A percentile compares a stretch with the other conserved stretches of the same genome.
phyloP scores from a whole-genome alignment of 495 filamentous ascomycete species.

The Xanthoparmelia taractica region DNA sequence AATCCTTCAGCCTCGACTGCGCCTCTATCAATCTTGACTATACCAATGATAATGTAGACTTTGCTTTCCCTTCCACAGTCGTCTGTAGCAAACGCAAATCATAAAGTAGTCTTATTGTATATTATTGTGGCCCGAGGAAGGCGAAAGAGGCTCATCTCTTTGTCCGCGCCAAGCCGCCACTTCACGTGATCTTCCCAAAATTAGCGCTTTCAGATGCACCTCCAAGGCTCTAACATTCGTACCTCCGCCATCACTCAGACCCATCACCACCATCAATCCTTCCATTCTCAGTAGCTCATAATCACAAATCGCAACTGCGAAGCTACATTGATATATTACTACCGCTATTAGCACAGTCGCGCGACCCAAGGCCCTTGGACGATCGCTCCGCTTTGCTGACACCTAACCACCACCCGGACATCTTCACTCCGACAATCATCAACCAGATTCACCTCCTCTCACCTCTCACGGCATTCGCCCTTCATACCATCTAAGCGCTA shows the following conservation, averaged over 20 bases:
- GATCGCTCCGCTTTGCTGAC: slow-evolving; percentile 5
- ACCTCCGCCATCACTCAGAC: neutral
- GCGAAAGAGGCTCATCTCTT: slow-evolving; percentile 4
- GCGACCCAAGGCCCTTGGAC: neutral
- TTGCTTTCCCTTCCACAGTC: neutral
- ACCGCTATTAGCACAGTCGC: neutral
- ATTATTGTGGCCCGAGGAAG: no score
- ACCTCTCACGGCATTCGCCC: neutral
- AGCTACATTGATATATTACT: neutral
- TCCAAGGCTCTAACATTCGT: neutral
- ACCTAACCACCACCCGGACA: neutral
- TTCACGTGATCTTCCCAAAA: neutral
- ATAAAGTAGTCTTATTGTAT: no score
- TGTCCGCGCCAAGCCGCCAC: slow-evolving; percentile 2
- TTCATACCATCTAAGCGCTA: neutral
- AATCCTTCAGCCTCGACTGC: neutral
- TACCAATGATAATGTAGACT: neutral
- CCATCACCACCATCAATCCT: neutral
- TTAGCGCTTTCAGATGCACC: neutral
- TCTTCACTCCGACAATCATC: neutral
- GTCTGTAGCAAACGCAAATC: neutral
- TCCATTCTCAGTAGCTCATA: neutral
- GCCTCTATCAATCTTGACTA: neutral
- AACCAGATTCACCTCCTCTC: neutral
- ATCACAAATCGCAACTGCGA: neutral